Evolutionary conservation across 2,329 filamentous ascomycete genomes (phyloP), one percentile per base, ranked within the genome.

Genomic region (Diaporthe sp.): DNA sequence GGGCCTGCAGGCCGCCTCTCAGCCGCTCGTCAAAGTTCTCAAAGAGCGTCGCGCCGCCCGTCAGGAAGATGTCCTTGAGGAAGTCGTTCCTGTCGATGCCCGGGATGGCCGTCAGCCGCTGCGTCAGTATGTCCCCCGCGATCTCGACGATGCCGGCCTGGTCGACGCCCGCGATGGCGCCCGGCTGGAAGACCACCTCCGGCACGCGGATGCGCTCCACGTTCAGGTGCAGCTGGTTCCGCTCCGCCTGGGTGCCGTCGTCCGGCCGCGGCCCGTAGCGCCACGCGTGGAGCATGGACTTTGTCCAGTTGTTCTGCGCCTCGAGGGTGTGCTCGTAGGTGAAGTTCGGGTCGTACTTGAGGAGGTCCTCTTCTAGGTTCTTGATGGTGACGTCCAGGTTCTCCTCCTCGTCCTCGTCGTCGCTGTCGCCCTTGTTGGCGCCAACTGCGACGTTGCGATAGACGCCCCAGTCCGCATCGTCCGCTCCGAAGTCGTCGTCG

Each of bases 401-500:
- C 83, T 96, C 94, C 82, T 98, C 96, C 82, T 98, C 96, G 70
- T 98, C 95, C 80, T 96, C 94, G 79, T 98, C 96, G 77, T 97
- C 95, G 81, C 94, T 95, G 73, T 89, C 89, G 22, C 91, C 90
- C 87, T 92, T 81, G 79, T 89, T 89, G 10, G 94, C 93, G 70
- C 95, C 95, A 0, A 94, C 95, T 2, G 95, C 94, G 75, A 98
- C 97, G 55, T 95, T 95, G 72, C 97, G 93, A 84, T 99, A 99
- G 19, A 99, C 95, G 75, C 95, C 95, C 97, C 97, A 99, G 84
- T 99, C 97, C 75, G 97, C 96, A 81, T 99, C 97, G 83, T 99
- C 96, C 68, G 96, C 96, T 74, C 97, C 97, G 82, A 99, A 99
- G 76, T 95, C 95, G 82, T 99, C 97, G 80, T 99, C 97, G 82